A percentile compares a stretch with the other conserved stretches of the same genome.
Conservation (phyloP, 169 alveolate genomes). For the Plasmodium reichenowi region DNA sequence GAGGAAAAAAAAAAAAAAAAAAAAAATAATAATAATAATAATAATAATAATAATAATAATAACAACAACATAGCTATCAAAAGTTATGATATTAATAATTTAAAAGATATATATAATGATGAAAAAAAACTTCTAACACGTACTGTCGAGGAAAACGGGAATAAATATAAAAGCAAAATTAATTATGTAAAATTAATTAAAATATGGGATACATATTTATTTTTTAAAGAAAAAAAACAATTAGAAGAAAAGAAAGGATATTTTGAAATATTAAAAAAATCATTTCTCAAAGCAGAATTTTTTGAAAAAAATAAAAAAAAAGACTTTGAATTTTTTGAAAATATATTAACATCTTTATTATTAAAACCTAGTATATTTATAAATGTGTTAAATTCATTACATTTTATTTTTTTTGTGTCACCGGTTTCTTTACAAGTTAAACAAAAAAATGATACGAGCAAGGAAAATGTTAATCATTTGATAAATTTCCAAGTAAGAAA, state of each 20-base stretch:
- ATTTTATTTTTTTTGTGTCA: conserved; percentile 28
- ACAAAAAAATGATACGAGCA: neutral
- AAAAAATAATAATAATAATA: neutral
- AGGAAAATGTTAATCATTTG: neutral
- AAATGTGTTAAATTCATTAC: conserved; percentile 24
- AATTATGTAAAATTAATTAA: conserved; percentile 36
- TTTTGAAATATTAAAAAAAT: conserved; percentile 29
- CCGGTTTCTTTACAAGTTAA: neutral
- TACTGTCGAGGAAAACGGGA: neutral
- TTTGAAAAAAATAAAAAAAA: conserved; percentile 71
- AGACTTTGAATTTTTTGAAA: conserved; percentile 68
- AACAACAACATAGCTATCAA: neutral
- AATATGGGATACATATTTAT: conserved; percentile 51
- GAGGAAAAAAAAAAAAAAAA: neutral
- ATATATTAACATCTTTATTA: conserved; percentile 34
- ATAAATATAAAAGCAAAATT: conserved; percentile 5
- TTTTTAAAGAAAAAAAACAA: conserved; percentile 39
- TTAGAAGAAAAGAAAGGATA: conserved; percentile 32
- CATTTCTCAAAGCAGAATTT: conserved; percentile 39
- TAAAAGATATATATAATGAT: neutral
- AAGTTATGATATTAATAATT: neutral
- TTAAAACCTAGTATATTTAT: conserved; percentile 62
- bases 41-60: neutral
- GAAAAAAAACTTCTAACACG: neutral
- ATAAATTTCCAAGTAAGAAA: conserved; percentile 17